These are phyloP conservation scores for Coniochaeta pulveracea DNA, from an alignment of 2,329 filamentous ascomycete species.

Conservation along the genomic window DNA sequence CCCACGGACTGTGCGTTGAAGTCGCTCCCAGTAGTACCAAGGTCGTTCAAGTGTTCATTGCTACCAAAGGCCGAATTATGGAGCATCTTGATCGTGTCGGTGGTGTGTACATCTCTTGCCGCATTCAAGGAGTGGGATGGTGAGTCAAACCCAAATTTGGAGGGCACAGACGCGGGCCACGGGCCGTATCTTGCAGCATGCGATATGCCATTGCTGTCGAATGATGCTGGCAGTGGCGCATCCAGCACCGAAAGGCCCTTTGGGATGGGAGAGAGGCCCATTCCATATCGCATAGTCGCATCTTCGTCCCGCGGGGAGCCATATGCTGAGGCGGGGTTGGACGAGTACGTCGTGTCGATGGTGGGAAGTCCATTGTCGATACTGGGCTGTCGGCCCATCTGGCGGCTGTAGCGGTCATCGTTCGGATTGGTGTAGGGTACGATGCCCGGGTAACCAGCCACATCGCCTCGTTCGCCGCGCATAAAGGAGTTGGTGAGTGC, in stretches of 20 bases:
- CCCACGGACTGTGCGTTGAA: slow-evolving; percentile 26
- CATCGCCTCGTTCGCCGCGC: slow-evolving; percentile 45
- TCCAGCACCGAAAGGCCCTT: slow-evolving; percentile 80
- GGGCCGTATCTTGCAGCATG: slow-evolving; percentile 83
- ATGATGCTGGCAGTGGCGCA: slow-evolving; percentile 84
- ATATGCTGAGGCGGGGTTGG: slow-evolving; percentile 50
- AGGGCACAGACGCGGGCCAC: slow-evolving; percentile 84
- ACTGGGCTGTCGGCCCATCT: slow-evolving; percentile 35
- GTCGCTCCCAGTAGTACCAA: slow-evolving; percentile 15
- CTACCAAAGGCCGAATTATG: slow-evolving; percentile 59
- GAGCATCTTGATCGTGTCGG: slow-evolving; percentile 51
- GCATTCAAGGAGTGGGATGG: slow-evolving; percentile 63
- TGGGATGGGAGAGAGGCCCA: slow-evolving; percentile 69
- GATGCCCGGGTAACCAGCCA: slow-evolving; percentile 30
- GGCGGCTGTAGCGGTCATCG: slow-evolving; percentile 24
- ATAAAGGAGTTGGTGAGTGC: slow-evolving; percentile 66
- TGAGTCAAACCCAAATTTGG: slow-evolving; percentile 81
- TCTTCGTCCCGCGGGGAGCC: slow-evolving; percentile 71
- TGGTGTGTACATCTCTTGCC: slow-evolving; percentile 48
- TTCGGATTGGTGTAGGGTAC: slow-evolving; percentile 26
- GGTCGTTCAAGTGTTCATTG: slow-evolving; percentile 45
- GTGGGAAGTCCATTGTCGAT: slow-evolving; percentile 44
- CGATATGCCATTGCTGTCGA: slow-evolving; percentile 92
- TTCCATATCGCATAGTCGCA: slow-evolving; percentile 42
- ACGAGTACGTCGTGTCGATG: slow-evolving; percentile 47